Base-by-base conservation (phyloP, 108 stramenopile genomes). In the Mayamaea pseudoterrestris region DNA sequence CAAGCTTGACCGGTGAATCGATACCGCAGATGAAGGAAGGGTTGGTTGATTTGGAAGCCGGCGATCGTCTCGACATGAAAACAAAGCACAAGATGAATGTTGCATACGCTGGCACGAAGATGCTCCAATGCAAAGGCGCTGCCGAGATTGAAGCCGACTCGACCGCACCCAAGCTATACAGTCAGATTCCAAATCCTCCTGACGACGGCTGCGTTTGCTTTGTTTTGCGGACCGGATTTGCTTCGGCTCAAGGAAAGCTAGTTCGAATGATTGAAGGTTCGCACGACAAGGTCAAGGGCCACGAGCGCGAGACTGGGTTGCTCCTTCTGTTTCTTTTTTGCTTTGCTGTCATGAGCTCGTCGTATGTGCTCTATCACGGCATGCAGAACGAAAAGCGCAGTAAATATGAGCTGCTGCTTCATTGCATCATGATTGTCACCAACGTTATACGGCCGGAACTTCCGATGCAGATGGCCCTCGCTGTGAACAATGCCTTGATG, bases 21-120 rank as follows among this genome's bases (percentile, higher is more conserved):
- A 89, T 93, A 1, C 96, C 96, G 2, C 96, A 97, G 63, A 95
- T 97, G 94, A 97, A 97, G 65, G 96, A 95, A 41, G 93, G 90
- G 3, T 49, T 97, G 7, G 44, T 49, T 20, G 75, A 85, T 43
- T 36, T 84, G 22, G 63, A 63, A 12, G 60, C 69, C 28, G 71
- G 63, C 16, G 87, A 88, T 18, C 20, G 50, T 27, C 59, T 90
- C 37, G 61, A 57, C 52, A 90, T 90, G 71, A 90, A 84, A 49
- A 66, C 57, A 11, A 71, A 80, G 27, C 86, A 93, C 67, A 96
- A 96, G 60, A 90, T 72, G 35, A 89, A 90, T 44, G 78, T 92
- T 2, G 63, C 93, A 14, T 96, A 93, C 55, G 93, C 93, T 12
- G 95, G 95, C 21, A 96, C 95, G n/a, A 93, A 81, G 57, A 85